Conservation (phyloP, 2,329 filamentous ascomycete genomes). For the Cordyceps tenuipes region DNA sequence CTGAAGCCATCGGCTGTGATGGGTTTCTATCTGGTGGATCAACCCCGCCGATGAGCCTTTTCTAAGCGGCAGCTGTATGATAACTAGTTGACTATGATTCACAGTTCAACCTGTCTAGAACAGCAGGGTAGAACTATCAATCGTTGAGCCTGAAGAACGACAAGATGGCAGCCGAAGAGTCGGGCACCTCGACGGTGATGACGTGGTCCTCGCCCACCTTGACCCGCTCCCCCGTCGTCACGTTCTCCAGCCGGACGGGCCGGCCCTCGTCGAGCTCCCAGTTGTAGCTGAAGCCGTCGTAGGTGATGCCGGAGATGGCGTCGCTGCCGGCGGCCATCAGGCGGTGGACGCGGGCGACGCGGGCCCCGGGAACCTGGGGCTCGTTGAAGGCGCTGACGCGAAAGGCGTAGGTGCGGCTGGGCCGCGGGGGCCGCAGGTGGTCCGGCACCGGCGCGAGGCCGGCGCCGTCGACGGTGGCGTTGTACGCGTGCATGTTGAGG, state of each 20-base stretch:
- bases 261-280: background rate
- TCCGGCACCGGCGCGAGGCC: conserved; percentile 18
- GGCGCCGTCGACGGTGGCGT: conserved; percentile 41
- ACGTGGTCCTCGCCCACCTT: conserved; percentile 24
- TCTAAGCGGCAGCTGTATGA: conserved; percentile 1
- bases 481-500: conserved; percentile 51
- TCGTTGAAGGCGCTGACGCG: conserved; percentile 22
- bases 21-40: conserved; percentile 2
- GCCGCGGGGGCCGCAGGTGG: conserved; percentile 18
- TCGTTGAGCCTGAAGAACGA: conserved; percentile 18
- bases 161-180: conserved; percentile 34
- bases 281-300: conserved; percentile 37
- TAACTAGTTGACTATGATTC: too few species aligned
- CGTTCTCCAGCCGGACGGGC: background rate
- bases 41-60: conserved; percentile 9
- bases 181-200: conserved; percentile 29
- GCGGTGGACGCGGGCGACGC: conserved; percentile 33
- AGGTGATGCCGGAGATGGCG: conserved; percentile 53
- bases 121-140: background rate
- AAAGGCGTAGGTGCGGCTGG: conserved; percentile 28
- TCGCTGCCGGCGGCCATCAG: conserved; percentile 55
- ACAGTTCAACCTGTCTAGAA: too few species aligned
- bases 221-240: conserved; percentile 12
- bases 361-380: conserved; percentile 22
- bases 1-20: background rate